Conservation (phyloP, 371 early-diverging fungal genomes). For the Zychaea mexicana region DNA sequence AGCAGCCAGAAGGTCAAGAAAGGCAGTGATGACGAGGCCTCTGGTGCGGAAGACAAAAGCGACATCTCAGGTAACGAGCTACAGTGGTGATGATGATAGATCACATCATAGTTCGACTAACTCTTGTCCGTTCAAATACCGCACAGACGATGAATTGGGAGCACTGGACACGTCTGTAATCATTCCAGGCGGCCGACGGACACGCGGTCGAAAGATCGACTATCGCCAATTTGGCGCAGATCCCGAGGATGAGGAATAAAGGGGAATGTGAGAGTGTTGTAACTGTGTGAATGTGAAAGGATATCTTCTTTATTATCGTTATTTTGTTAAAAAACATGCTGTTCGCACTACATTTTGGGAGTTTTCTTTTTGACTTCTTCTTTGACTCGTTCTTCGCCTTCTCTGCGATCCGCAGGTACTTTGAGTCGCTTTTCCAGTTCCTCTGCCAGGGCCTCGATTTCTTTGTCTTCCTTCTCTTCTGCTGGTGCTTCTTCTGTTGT, state of each 20-base stretch:
- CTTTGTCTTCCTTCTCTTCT: constrained; percentile 20
- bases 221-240: constrained; percentile 70
- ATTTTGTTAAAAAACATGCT: no score
- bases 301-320: neutral
- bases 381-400: constrained; percentile 2
- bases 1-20: constrained; percentile 11
- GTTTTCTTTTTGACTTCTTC: neutral
- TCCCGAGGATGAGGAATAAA: constrained; percentile 45
- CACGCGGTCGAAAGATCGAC: constrained; percentile 73
- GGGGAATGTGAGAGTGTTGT: neutral
- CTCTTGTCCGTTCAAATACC: no score
- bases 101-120: no score
- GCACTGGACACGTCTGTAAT: constrained; percentile 65
- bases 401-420: constrained; percentile 13
- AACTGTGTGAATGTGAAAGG: neutral
- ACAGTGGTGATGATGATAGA: no score
- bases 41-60: constrained; percentile 27
- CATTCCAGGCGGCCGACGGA: constrained; percentile 67
- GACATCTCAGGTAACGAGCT: constrained; percentile 32
- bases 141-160: constrained; percentile 60
- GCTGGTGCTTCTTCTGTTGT: constrained; percentile 25
- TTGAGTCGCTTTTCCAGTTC: constrained; percentile 32
- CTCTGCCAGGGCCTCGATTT: constrained; percentile 33
- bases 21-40: constrained; percentile 30
- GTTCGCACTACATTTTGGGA: no score